Base-by-base conservation (phyloP, 352 stramenopile species). In the Phytophthora palmivora region DNA sequence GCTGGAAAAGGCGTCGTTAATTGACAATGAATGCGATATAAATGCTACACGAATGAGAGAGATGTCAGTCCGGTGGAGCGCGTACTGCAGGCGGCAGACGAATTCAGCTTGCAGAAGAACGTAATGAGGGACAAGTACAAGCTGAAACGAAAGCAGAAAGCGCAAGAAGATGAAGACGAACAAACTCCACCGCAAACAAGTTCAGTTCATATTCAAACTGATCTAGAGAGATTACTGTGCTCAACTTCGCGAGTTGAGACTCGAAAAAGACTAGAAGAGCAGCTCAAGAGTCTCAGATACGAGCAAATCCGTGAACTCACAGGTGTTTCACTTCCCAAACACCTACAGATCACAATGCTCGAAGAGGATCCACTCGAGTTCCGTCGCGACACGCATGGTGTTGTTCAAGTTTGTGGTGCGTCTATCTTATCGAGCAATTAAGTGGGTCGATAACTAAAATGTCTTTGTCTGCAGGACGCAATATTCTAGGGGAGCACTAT, bases 341-440 rank as follows among this genome's bases (percentile, higher is more conserved):
- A 73, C n/a, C 39, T 76, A 2, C 32, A 64, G 45, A 50, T 76
- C 24, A 19, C 41, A 4, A 12, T 38, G 16, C 44, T 67, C 2
- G 43, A 54, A 28, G 68, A 76, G 24, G 58, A 76, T 33, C 63
- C 46, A 14, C 39, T 76, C 5, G 68, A 76, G 44, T 61, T 71
- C 42, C 63, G 68, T 22, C 53, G 63, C 5, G 63, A 76, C 24
- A 67, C 22, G 0, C 26, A 53, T 32, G 57, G 68, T 14, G 22
- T 63, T 19, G 52, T 63, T 50, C 48, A 70, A 42, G 22, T 58
- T 8, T 57, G 41, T 21, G 58, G 68, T 73, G 19, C 33, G 68
- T 39, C 2, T 37, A 9, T n/a, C n/a, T 47, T 19, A 11, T 39
- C 19, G 36, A 21, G n/a, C 2, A 6, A 22, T 46, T 16, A 8